phyloP scores from a whole-genome alignment of 108 stramenopile genomes.

The Pseudonitzschia pungens region DNA sequence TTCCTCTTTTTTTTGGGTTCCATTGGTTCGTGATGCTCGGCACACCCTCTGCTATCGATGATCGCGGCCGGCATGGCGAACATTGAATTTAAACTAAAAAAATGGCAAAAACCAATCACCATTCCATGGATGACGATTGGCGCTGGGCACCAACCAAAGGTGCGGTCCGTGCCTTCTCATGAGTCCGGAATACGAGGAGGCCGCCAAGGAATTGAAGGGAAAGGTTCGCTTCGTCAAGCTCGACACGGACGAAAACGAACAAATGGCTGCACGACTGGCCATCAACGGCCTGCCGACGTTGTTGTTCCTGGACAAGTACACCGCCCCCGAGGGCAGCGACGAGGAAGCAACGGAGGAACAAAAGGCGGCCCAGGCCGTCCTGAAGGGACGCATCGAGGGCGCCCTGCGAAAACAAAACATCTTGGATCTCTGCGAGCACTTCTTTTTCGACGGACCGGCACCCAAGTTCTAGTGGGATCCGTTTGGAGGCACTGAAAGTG shows the following conservation, averaged over 20 bases:
- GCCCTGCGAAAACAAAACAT: constrained; percentile 72
- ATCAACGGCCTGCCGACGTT: constrained; percentile 85
- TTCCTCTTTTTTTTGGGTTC: no score
- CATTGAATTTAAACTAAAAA: no score
- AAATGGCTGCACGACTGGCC: constrained; percentile 70
- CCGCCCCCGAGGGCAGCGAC: constrained; percentile 21
- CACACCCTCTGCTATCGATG: no score
- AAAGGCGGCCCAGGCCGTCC: constrained; percentile 60
- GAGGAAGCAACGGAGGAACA: constrained; percentile 50
- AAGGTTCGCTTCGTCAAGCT: constrained; percentile 82
- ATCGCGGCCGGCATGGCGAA: no score
- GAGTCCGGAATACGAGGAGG: constrained; percentile 84
- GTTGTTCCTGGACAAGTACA: constrained; percentile 70
- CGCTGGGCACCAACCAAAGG: constrained; percentile 32
- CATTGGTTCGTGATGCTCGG: no score
- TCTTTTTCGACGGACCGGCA: constrained; percentile 77
- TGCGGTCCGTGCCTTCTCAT: constrained; percentile 78
- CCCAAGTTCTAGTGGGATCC: constrained; percentile 46
- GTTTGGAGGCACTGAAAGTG: no score
- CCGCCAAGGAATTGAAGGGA: constrained; percentile 66
- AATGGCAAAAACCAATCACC: no score
- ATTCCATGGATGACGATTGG: no score
- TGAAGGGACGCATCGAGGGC: constrained; percentile 82
- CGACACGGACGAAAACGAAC: constrained; percentile 76
- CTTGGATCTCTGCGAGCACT: constrained; percentile 61